Conservation (phyloP, 352 stramenopile genomes). For the Phytophthora pseudosyringae region DNA sequence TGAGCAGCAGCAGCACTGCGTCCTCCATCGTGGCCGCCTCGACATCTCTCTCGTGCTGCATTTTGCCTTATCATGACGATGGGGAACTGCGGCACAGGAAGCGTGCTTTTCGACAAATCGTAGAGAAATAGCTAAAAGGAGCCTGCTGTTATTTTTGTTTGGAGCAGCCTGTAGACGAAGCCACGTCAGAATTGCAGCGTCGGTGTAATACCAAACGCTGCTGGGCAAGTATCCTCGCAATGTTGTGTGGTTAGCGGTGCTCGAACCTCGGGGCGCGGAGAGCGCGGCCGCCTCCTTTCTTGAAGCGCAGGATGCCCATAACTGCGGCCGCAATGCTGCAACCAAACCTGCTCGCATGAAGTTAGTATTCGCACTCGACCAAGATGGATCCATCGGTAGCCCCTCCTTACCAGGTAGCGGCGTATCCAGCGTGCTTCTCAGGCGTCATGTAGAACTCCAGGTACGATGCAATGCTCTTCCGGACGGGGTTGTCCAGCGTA, state of each 20-base stretch:
- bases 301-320: slow-evolving; percentile 80
- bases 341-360: slow-evolving; percentile 56
- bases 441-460: slow-evolving; percentile 91
- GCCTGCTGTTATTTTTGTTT: slow-evolving; percentile 23
- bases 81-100: slow-evolving; percentile 13
- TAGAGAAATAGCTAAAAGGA: slow-evolving; percentile 33
- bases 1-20: slow-evolving; percentile 77
- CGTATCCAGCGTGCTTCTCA: slow-evolving; percentile 86
- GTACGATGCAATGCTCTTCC: slow-evolving; percentile 83
- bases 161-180: slow-evolving; percentile 27
- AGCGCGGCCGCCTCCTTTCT: slow-evolving; percentile 36
- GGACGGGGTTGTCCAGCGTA: slow-evolving; percentile 61
- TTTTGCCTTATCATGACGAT: slow-evolving; percentile 35
- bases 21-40: slow-evolving; percentile 68
- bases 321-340: slow-evolving; percentile 76
- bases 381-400: slow-evolving; percentile 1
- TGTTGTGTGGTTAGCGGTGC: slow-evolving; percentile 22
- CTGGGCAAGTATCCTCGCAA: neutral
- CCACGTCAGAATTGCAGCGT: slow-evolving; percentile 6
- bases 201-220: neutral
- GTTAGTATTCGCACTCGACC: slow-evolving; percentile 3
- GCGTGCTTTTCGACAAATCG: slow-evolving; percentile 27
- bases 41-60: slow-evolving; percentile 30
- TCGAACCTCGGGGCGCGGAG: slow-evolving; percentile 26
- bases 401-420: slow-evolving; percentile 72